Conservation (phyloP, 2,329 filamentous ascomycete species). For the Zelopaecilomyces penicillatus region DNA sequence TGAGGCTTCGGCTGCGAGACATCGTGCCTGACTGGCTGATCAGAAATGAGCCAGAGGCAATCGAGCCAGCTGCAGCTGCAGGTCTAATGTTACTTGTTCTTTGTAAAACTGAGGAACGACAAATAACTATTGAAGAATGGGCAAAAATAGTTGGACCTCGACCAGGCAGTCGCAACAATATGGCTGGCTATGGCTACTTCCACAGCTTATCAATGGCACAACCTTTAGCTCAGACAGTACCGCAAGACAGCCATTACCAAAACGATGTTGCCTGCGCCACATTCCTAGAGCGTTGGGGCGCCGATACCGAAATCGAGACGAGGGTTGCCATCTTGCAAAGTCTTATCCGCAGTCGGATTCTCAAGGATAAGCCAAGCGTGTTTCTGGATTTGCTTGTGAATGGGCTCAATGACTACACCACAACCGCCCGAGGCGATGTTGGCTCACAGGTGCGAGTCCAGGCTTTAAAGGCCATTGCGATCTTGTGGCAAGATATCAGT, state of each 20-base stretch:
- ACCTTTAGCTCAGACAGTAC: constrained; percentile 24
- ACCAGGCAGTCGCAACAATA: constrained; percentile 23
- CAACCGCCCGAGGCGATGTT: constrained; percentile 79
- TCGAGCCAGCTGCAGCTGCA: constrained; percentile 42
- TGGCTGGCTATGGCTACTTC: constrained; percentile 42
- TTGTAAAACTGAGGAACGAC: constrained; percentile 26
- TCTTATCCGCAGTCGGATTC: constrained; percentile 37
- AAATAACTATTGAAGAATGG: constrained; percentile 37
- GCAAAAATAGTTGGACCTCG: constrained; percentile 30
- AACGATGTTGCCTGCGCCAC: constrained; percentile 33
- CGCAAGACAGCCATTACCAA: not conserved
- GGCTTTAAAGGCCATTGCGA: constrained; percentile 67
- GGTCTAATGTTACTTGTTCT: constrained; percentile 42
- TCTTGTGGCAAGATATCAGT: constrained; percentile 41
- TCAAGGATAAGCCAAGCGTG: constrained; percentile 29
- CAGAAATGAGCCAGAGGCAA: constrained; percentile 41
- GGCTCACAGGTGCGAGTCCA: constrained; percentile 79
- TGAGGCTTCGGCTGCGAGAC: constrained; percentile 20
- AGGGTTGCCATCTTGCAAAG: constrained; percentile 48
- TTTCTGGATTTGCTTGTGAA: constrained; percentile 42
- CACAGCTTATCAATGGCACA: constrained; percentile 44
- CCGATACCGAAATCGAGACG: constrained; percentile 42
- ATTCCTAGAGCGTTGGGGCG: constrained; percentile 44
- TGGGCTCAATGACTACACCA: constrained; percentile 82
- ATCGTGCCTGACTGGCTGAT: constrained; percentile 39